These are phyloP conservation scores for Aspergillus funiculosus DNA, from an alignment of 495 filamentous ascomycete genomes.

Conservation along the genomic window DNA sequence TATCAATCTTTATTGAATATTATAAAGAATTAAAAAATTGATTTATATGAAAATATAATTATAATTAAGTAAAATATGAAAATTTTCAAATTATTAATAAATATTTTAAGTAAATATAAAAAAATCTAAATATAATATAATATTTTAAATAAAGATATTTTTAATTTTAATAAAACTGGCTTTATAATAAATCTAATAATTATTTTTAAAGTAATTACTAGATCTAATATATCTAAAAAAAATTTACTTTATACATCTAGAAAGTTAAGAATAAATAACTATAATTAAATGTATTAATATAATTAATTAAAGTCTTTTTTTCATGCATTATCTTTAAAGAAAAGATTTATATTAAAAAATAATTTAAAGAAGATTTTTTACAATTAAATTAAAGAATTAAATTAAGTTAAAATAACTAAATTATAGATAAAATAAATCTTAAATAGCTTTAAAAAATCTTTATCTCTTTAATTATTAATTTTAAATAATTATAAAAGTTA, in stretches of 20 bases:
- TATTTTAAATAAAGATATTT: not conserved
- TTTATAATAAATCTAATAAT: not conserved
- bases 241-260: not conserved
- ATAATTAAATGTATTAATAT: not conserved
- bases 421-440: too few species aligned
- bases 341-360: not conserved
- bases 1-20: too few species aligned
- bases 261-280: not conserved
- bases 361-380: not conserved
- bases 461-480: too few species aligned
- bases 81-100: not conserved
- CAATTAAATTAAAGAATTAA: not conserved
- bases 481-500: too few species aligned
- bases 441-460: too few species aligned
- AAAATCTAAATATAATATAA: not conserved
- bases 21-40: conserved; percentile 3
- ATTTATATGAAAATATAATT: too few species aligned
- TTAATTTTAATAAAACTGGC: not conserved
- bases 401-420: too few species aligned
- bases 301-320: not conserved
- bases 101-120: not conserved
- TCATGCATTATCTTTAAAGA: not conserved
- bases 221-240: not conserved
- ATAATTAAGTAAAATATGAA: not conserved
- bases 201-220: conserved; percentile 1